Conservation (phyloP, 805 yeast genomes). For the Vanderwaltozyma verrucispora region DNA sequence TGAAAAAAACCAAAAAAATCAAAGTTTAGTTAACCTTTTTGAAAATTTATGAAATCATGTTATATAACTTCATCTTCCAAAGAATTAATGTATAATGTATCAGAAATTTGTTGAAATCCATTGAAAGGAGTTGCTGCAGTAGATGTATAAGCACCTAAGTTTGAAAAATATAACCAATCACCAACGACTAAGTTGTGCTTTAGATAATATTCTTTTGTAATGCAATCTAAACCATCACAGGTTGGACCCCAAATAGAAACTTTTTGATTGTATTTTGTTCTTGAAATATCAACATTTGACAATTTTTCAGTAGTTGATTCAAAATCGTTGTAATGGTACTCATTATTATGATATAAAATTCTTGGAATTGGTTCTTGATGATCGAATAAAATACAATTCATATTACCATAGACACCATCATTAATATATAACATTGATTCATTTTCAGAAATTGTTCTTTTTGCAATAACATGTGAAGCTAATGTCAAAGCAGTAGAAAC, state of each 20-base stretch:
- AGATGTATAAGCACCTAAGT: conserved; percentile 84
- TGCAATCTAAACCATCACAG: conserved; percentile 91
- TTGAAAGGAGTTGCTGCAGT: conserved; percentile 91
- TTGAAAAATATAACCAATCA: conserved; percentile 83
- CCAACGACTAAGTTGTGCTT: conserved; percentile 62
- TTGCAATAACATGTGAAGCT: conserved; percentile 79
- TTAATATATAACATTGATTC: conserved; percentile 74
- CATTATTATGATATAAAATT: conserved; percentile 47
- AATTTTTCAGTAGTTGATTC: conserved; percentile 15
- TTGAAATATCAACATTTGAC: neutral
- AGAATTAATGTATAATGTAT: conserved; percentile 52
- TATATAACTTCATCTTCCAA: conserved; percentile 7
- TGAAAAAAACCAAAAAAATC: too few relatives aligned
- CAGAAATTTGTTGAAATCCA: conserved; percentile 61
- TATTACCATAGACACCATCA: conserved; percentile 92
- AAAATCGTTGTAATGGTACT: conserved; percentile 33
- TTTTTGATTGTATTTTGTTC: conserved; percentile 17
- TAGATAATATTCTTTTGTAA: conserved; percentile 43
- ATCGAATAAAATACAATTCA: conserved; percentile 89
- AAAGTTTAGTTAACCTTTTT: too few relatives aligned
- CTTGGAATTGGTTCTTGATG: conserved; percentile 72
- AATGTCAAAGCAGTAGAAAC: conserved; percentile 79
- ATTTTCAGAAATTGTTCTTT: conserved; percentile 37
- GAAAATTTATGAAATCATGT: neutral
- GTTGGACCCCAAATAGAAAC: conserved; percentile 97